Evolutionary conservation across 139 green algal genomes (phyloP), one percentile per base, ranked within the genome.

Genomic region (Deuterostichococcus epilithicus): DNA sequence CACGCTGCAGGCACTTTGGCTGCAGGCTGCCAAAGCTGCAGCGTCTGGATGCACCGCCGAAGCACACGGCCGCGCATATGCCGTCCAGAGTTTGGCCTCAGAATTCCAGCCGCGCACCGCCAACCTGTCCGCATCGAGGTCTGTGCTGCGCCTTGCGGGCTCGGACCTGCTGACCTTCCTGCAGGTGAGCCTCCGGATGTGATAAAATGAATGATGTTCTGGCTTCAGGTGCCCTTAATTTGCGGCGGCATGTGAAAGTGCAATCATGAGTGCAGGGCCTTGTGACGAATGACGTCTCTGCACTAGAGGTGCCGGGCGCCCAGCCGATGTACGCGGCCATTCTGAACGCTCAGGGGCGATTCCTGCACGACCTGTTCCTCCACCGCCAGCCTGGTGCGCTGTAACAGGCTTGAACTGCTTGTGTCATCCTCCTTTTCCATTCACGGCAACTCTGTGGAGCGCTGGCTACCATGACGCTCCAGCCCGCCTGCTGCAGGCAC

Each of bases 281-380:
- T 25, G 73, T 92, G 0, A 92, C 88, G 1, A 94, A 93, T 30
- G 90, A 94, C 47, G 70, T 91, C 8, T 52, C 76, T 0, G 36
- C 68, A 0, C 35, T 94, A 30, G 78, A 83, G 8, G 36, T 75
- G 1, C 59, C 72, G 42, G 76, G 75, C 1, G 66, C 73, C 1
- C 22, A 74, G 0, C 80, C 85, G 0, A 68, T 92, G 42, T 96
- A 96, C 69, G 76, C 85, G 0, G 71, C 80, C 39, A 77, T 96
- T 25, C 85, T 95, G 1, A 95, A 87, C 22, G 81, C 88, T 0
- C 92, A 96, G 70, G 91, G 91, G 22, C 87, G 92, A 32, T 85
- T 88, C 68, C 74, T 94, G 38, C 88, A 95, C 44, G 91, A 96
- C 70, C 37, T 92, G 25, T 88, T 94, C 70, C 60, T 94, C 1